Base-by-base conservation (phyloP, 225 moss, liverwort and hornwort genomes). In the Physcomitrellopsis africana region DNA sequence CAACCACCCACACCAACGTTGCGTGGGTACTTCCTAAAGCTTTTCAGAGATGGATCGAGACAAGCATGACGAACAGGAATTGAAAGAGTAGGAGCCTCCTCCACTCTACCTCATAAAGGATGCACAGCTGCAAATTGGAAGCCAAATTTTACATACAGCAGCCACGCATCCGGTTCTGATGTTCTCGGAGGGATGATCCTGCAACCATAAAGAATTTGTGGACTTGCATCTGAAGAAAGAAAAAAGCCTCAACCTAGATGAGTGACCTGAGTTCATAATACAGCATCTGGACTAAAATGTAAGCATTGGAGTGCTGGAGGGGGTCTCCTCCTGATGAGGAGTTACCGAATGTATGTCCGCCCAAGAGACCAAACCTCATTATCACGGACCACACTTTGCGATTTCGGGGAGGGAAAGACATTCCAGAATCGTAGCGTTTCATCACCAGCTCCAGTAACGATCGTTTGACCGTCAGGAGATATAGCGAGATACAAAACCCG, bases 371-470 rank as follows among this genome's bases (percentile, higher is more conserved):
- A 94, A 24, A 99, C 94, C 49, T 94, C 97, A 3, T 91, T 90
- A 32, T 99, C 94, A 19, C 97, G 91, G 56, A 94, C 97, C 2
- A 93, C 90, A 62, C 89, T 99, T 82, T 99, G 97, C 43, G 97
- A 99, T 69, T 94, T 99, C 18, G 97, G 97, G 60, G 97, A 95
- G 4, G 94, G 97, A 13, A 99, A 99, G 19, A 99, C 93, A 60
- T 99, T 99, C 97, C 97, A 99, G 62, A 99, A 99, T 32, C 95
- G 90, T 9, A 99, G 77, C 9, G 97, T 99, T 82, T 99, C 97
- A 48, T 99, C 97, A 26, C 97, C 97, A 17, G 97, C 97, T 69
- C 97, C 95, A 20, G 97, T 99, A 22, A 99, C 97, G 60, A 99
- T 99, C 20, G 97, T 99, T 68, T 99, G 97, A 27, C 97, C 97